Percentiles rank a stretch among this genome's conserved stretches.
Evolutionary conservation across 352 stramenopile genomes (phyloP).

Genomic region (Peronosclerospora sorghi): DNA sequence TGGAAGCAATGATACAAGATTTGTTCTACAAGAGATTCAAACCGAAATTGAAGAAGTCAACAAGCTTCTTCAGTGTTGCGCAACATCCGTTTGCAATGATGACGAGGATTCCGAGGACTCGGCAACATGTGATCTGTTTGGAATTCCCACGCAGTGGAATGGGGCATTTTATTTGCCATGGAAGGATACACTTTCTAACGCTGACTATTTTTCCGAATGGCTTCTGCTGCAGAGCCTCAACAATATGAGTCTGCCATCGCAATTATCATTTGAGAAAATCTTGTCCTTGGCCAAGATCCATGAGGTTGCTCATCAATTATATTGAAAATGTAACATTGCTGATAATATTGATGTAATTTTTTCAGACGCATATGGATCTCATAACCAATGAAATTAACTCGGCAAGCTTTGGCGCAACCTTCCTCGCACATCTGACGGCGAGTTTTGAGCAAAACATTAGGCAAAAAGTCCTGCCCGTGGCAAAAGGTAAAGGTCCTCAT

Average conservation of each 20-base stretch:
- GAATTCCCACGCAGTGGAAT: slow-evolving; percentile 49
- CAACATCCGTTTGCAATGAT: slow-evolving; percentile 28
- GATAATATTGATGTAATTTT: not conserved
- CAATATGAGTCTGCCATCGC: slow-evolving; percentile 61
- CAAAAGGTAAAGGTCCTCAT: slow-evolving; percentile 35
- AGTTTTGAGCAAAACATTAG: slow-evolving; percentile 58
- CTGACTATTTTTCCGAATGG: slow-evolving; percentile 72
- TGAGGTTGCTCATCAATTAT: slow-evolving; percentile 20
- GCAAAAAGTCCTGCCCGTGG: slow-evolving; percentile 27
- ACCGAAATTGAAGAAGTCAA: slow-evolving; percentile 48
- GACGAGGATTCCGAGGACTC: slow-evolving; percentile 4
- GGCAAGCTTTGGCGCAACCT: slow-evolving; percentile 58
- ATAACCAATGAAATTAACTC: slow-evolving; percentile 75
- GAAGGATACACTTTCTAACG: slow-evolving; percentile 55
- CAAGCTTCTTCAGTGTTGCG: slow-evolving; percentile 52
- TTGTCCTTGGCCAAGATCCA: slow-evolving; percentile 44
- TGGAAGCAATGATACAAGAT: slow-evolving; percentile 44
- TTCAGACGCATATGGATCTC: slow-evolving; percentile 64
- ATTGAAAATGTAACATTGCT: not conserved
- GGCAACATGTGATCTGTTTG: slow-evolving; percentile 44
- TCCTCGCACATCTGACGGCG: slow-evolving; percentile 62
- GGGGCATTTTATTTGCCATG: slow-evolving; percentile 67
- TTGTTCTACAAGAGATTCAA: slow-evolving; percentile 43
- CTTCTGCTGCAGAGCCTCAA: slow-evolving; percentile 63
- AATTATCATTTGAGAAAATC: slow-evolving; percentile 52